Percentiles rank a stretch among this genome's conserved stretches.
These are phyloP conservation scores for Cyclotella kingstonii DNA, from an alignment of 108 stramenopile species.

Conservation along the genomic window DNA sequence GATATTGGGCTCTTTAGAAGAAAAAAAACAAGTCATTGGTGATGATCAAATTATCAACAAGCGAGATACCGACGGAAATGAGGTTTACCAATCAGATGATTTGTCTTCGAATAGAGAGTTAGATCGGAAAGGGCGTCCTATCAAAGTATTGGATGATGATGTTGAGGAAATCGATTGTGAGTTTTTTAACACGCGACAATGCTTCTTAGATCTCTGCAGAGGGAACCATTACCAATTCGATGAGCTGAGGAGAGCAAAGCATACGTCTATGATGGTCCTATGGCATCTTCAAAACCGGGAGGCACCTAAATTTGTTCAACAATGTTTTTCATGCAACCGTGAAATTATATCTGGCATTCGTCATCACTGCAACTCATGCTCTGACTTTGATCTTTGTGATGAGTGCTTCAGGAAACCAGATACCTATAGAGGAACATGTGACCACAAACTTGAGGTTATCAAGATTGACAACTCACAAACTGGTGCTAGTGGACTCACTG, in stretches of 20 bases:
- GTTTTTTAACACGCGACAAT: constrained; percentile 83
- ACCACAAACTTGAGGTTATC: constrained; percentile 69
- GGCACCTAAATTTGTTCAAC: constrained; percentile 93
- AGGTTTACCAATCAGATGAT: background rate
- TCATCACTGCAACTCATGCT: constrained; percentile 84
- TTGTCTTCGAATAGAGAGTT: constrained; percentile 6
- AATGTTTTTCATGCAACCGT: constrained; percentile 74
- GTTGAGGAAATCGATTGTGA: constrained; percentile 87
- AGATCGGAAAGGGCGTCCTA: constrained; percentile 51
- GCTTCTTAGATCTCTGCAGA: constrained; percentile 82
- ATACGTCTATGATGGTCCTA: constrained; percentile 98
- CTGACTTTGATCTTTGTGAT: constrained; percentile 92
- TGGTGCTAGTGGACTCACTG: constrained; percentile 60
- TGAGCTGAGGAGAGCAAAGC: constrained; percentile 95
- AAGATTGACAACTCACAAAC: constrained; percentile 56
- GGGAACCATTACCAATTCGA: constrained; percentile 99
- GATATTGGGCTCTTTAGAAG: background rate
- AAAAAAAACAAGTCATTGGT: constrained; percentile 1
- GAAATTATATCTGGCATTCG: constrained; percentile 84
- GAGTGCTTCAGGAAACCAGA: constrained; percentile 75
- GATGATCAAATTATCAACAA: constrained; percentile 37
- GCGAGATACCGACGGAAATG: constrained; percentile 52
- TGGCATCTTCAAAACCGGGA: constrained; percentile 98
- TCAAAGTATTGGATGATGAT: constrained; percentile 88
- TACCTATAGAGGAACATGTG: constrained; percentile 72